Evolutionary conservation across 2,329 filamentous ascomycete genomes (phyloP), one percentile per base, ranked within the genome.

Genomic region (Arthrobotrys conoides): DNA sequence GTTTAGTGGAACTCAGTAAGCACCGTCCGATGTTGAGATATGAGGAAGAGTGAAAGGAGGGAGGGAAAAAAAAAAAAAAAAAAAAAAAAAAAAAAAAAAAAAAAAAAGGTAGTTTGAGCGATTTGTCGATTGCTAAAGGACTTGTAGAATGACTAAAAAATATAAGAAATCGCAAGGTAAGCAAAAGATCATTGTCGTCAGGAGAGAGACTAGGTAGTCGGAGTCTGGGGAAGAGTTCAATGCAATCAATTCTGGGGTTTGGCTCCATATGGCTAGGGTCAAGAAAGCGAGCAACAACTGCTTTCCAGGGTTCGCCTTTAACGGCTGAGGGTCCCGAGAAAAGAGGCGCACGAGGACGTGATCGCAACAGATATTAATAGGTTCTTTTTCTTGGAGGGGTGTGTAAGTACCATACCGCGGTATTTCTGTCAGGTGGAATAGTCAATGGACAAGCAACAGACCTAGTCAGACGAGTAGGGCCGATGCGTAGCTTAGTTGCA

Each of bases 331-430:
- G 75, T 48, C 64, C 75, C 75, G 75, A 78, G 75, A 68, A 78
- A 71, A 78, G 67, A 77, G 73, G 75, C 75, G 75, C 75, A 78
- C 75, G 75, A 78, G 73, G 75, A 72, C 75, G 75, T 78, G 75
- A 78, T 78, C 63, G 66, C 36, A 78, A 38, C 38, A 38, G 68
- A 78, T 78, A 78, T 78, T 78, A 78, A 78, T 78, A 78, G 75
- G 61, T 57, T 65, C 59, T 51, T 70, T 70, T 57, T 67, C 66
- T 76, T 57, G 33, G 49, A 44, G 46, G 75, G 73, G 73, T 67
- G 75, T 72, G 75, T 51, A 64, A 51, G 53, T 63, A 63, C 64
- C 71, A 71, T 68, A 72, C 75, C 55, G 49, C 30, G 67, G 55
- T 78, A 68, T 41, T 55, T 72, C 68, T 64, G 63, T 68, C 61